Conservation (phyloP, 192 early-diverging fungal genomes). For the Funneliformis geosporum region DNA sequence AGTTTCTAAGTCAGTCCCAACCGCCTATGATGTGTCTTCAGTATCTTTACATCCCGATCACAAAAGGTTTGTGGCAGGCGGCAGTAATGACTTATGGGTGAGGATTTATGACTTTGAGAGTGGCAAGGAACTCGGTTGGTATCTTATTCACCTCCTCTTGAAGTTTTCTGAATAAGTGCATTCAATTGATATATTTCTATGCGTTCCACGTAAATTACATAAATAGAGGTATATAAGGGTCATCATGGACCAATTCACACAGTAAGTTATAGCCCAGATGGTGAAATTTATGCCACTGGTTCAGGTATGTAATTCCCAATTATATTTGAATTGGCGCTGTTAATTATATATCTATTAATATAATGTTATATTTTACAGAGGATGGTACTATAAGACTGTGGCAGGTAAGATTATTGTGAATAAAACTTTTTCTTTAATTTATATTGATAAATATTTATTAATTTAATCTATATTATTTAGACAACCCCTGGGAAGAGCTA, state of each 20-base stretch:
- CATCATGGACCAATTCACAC: slow-evolving; percentile 91
- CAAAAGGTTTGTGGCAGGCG: slow-evolving; percentile 78
- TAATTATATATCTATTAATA: slow-evolving; percentile 14
- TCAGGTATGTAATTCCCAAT: slow-evolving; percentile 46
- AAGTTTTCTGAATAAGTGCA: not conserved
- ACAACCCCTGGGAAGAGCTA: slow-evolving; percentile 77
- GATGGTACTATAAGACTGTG: slow-evolving; percentile 91
- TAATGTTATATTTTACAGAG: slow-evolving; percentile 49
- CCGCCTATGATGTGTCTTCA: slow-evolving; percentile 72
- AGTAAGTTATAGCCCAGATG: slow-evolving; percentile 90
- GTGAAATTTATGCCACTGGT: slow-evolving; percentile 87
- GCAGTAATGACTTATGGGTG: slow-evolving; percentile 80
- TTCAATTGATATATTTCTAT: not conserved
- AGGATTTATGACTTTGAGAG: slow-evolving; percentile 81
- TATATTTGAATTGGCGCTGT: not conserved
- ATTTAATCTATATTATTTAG: slow-evolving; percentile 17
- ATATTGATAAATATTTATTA: not conserved
- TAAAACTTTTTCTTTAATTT: not conserved
- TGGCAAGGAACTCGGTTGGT: slow-evolving; percentile 64
- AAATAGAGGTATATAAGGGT: slow-evolving; percentile 78
- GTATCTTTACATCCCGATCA: slow-evolving; percentile 82
- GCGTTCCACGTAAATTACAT: not conserved
- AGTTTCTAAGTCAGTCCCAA: slow-evolving; percentile 54
- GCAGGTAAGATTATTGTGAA: slow-evolving; percentile 51
- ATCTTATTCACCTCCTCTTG: not conserved